Conservation (phyloP, 148 eudicot genomes). For the Arctostaphylos glauca region DNA sequence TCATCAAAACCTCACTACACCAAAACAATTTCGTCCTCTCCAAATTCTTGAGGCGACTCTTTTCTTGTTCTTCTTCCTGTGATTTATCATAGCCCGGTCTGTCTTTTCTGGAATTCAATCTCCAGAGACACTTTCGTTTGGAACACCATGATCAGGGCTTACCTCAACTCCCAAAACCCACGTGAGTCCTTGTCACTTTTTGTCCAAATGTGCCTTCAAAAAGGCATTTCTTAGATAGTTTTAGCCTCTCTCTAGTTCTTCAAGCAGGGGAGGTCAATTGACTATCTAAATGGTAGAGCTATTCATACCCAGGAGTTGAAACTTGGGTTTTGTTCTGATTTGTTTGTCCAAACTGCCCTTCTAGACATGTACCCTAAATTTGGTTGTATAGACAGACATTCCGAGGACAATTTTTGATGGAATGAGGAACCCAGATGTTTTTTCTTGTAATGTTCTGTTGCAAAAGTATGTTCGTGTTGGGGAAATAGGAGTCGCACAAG, state of each 20-base stretch:
- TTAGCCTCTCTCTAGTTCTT: constrained; percentile 23
- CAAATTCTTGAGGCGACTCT: constrained; percentile 10
- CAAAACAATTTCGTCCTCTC: constrained; percentile 21
- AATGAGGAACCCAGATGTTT: constrained; percentile 15
- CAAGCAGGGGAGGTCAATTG: constrained; percentile 22
- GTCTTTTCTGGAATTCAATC: constrained; percentile 14
- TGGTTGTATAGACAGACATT: constrained; percentile 1
- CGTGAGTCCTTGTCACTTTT: constrained; percentile 7
- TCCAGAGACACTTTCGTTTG: constrained; percentile 17
- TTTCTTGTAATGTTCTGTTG: constrained; percentile 20
- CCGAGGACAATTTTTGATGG: constrained; percentile 5
- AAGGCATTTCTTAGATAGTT: constrained; percentile 18
- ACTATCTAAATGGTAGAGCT: neutral
- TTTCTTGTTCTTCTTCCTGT: neutral
- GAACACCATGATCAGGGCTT: constrained; percentile 24
- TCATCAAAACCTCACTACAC: too few relatives aligned
- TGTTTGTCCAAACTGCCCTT: constrained; percentile 22
- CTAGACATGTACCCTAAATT: constrained; percentile 21
- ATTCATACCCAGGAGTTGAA: constrained; percentile 20
- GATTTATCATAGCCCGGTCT: constrained; percentile 14
- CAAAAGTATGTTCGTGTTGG: constrained; percentile 16
- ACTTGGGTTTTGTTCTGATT: constrained; percentile 19
- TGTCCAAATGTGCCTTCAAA: constrained; percentile 12
- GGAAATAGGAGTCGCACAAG: constrained; percentile 11
- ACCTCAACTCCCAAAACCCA: constrained; percentile 14